These are phyloP conservation scores for Russula ochroleuca DNA, from an alignment of 768 basidiomycete genomes.

Conservation along the genomic window DNA sequence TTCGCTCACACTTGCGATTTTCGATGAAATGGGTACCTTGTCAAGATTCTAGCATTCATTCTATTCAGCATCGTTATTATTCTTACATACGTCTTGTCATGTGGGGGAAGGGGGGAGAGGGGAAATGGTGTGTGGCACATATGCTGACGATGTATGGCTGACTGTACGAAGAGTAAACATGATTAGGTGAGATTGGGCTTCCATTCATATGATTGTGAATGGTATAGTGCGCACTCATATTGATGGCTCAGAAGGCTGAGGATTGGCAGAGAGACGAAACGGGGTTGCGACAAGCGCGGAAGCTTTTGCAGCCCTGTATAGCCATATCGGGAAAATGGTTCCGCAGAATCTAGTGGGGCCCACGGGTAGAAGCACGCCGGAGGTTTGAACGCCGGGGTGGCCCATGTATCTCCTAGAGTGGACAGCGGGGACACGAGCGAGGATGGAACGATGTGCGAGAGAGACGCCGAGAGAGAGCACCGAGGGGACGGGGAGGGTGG, in stretches of 20 bases:
- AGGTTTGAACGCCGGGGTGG: slow-evolving; percentile 22
- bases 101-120: neutral
- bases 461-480: slow-evolving; percentile 18
- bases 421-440: neutral
- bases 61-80: slow-evolving; percentile 2
- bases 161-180: slow-evolving; percentile 8
- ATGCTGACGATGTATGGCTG: slow-evolving; percentile 9
- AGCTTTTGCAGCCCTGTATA: slow-evolving; percentile 18
- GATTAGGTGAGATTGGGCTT: slow-evolving; percentile 18
- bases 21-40: neutral
- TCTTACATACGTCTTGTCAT: too few relatives aligned
- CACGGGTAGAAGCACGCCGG: slow-evolving; percentile 11
- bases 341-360: slow-evolving; percentile 21
- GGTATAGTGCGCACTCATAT: slow-evolving; percentile 18
- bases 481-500: neutral
- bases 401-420: neutral
- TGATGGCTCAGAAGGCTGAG: slow-evolving; percentile 18
- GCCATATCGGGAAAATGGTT: slow-evolving; percentile 26
- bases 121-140: neutral
- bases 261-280: slow-evolving; percentile 22
- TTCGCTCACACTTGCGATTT: slow-evolving; percentile 8
- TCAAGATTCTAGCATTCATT: neutral
- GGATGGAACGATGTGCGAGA: slow-evolving; percentile 13
- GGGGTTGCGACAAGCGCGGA: slow-evolving; percentile 28
- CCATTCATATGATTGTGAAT: slow-evolving; percentile 23